A percentile compares a stretch with the other conserved stretches of the same genome.
These are phyloP conservation scores for Neodidymelliopsis sp. DNA, from an alignment of 2,329 filamentous ascomycete species.

Conservation along the genomic window DNA sequence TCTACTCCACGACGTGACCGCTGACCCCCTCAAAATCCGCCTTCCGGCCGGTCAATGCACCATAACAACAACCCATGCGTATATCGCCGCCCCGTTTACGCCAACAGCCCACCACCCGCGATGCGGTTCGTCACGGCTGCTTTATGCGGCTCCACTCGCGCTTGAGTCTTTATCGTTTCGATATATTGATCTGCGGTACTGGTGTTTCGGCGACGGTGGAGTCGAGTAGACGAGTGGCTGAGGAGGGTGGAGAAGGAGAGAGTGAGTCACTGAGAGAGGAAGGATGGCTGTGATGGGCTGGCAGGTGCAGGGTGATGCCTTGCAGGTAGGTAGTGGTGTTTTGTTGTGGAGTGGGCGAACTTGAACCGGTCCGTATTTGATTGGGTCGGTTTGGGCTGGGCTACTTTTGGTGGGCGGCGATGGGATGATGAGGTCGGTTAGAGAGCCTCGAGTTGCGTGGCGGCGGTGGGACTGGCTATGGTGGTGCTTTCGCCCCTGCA, in stretches of 20 bases:
- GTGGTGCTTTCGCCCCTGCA: background rate
- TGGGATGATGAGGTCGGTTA: too few species aligned
- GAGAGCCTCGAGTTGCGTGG: too few species aligned
- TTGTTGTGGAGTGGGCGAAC: background rate
- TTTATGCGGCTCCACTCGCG: slow-evolving; percentile 3
- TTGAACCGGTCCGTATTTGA: too few species aligned
- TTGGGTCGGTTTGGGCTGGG: too few species aligned
- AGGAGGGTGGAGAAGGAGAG: too few species aligned
- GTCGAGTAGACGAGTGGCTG: too few species aligned
- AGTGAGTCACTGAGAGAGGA: too few species aligned
- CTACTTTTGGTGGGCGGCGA: too few species aligned
- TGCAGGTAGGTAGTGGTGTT: background rate
- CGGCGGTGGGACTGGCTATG: background rate
- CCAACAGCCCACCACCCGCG: slow-evolving; percentile 5
- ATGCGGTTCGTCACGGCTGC: background rate
- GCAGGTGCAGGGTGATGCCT: background rate
- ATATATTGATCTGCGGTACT: slow-evolving; percentile 17
- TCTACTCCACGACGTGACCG: background rate
- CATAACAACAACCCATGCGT: slow-evolving; percentile 10
- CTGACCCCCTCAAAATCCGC: background rate
- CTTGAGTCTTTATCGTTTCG: slow-evolving; percentile 19
- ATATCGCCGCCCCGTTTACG: slow-evolving; percentile 8
- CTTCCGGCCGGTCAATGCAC: slow-evolving; percentile 2
- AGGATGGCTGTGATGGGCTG: too few species aligned
- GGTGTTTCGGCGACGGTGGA: too few species aligned